Conservation (phyloP, 2,329 filamentous ascomycete species). For the Elsinoe necatrix region DNA sequence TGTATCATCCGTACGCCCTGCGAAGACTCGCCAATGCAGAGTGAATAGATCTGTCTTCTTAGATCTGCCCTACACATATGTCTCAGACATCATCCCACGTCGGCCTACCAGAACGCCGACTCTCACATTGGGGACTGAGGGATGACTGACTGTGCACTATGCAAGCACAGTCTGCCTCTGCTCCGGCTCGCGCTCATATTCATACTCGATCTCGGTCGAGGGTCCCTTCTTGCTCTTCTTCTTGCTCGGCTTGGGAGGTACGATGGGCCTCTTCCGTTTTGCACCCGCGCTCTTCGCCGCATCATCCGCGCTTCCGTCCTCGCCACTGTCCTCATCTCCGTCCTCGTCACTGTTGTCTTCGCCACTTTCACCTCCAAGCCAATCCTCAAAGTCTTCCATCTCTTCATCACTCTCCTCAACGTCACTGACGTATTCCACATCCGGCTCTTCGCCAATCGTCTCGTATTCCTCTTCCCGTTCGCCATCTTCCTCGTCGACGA, state of each 20-base stretch:
- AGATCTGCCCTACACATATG: too few relatives aligned
- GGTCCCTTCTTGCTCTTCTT: slow-evolving; percentile 48
- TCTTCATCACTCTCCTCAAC: slow-evolving; percentile 62
- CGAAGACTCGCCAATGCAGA: too few relatives aligned
- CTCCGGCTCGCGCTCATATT: slow-evolving; percentile 56
- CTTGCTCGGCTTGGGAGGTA: slow-evolving; percentile 50
- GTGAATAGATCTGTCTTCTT: too few relatives aligned
- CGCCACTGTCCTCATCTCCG: slow-evolving; percentile 52
- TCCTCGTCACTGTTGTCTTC: slow-evolving; percentile 42
- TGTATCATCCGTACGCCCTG: too few relatives aligned
- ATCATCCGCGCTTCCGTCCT: slow-evolving; percentile 42
- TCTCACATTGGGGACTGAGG: too few relatives aligned
- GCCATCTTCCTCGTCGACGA: slow-evolving; percentile 63
- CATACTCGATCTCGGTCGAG: slow-evolving; percentile 68
- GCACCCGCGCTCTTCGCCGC: slow-evolving; percentile 49
- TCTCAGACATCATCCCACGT: too few relatives aligned
- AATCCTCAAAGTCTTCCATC: slow-evolving; percentile 89
- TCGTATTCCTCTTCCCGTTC: slow-evolving; percentile 60
- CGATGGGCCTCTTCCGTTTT: slow-evolving; percentile 48
- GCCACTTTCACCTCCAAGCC: slow-evolving; percentile 66
- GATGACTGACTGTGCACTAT: background rate
- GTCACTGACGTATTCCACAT: slow-evolving; percentile 90
- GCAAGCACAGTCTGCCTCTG: slow-evolving; percentile 33
- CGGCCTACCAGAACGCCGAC: too few relatives aligned
- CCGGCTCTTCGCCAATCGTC: slow-evolving; percentile 47